phyloP scores from a whole-genome alignment of 768 basidiomycete genomes.

The Tulasnella sp. region DNA sequence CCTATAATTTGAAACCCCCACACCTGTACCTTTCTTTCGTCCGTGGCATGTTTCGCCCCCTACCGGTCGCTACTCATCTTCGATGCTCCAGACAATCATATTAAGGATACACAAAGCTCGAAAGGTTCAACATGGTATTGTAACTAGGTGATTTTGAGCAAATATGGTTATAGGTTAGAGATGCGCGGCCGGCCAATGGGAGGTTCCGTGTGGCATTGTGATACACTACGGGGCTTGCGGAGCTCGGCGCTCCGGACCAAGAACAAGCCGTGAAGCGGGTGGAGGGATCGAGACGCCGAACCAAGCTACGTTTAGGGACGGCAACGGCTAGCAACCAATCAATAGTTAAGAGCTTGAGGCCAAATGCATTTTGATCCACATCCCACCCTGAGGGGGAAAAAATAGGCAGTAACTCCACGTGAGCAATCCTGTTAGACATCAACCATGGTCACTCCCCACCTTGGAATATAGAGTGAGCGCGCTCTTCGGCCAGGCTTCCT shows the following conservation, averaged over 20 bases:
- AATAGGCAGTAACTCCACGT: neutral
- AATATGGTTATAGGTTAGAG: too few species aligned
- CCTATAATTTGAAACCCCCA: too few species aligned
- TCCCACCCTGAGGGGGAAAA: neutral
- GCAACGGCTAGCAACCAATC: neutral
- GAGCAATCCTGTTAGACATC: neutral
- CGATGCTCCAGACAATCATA: too few species aligned
- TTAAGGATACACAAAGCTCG: too few species aligned
- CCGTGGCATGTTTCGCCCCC: too few species aligned
- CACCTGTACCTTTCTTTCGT: too few species aligned
- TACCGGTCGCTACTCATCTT: too few species aligned
- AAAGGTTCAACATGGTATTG: too few species aligned
- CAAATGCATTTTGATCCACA: constrained; percentile 21
- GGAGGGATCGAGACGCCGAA: neutral
- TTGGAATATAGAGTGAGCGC: constrained; percentile 29
- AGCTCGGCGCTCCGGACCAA: neutral
- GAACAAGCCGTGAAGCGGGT: neutral
- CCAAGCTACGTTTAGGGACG: neutral
- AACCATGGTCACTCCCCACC: constrained; percentile 2
- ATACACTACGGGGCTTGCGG: too few species aligned
- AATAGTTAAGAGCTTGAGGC: neutral
- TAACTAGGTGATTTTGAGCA: too few species aligned
- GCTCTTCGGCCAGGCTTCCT: constrained; percentile 25
- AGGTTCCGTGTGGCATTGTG: too few species aligned
- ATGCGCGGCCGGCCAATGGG: too few species aligned